Base-by-base conservation (phyloP, 169 alveolate genomes). In the Plasmodium fragile region DNA sequence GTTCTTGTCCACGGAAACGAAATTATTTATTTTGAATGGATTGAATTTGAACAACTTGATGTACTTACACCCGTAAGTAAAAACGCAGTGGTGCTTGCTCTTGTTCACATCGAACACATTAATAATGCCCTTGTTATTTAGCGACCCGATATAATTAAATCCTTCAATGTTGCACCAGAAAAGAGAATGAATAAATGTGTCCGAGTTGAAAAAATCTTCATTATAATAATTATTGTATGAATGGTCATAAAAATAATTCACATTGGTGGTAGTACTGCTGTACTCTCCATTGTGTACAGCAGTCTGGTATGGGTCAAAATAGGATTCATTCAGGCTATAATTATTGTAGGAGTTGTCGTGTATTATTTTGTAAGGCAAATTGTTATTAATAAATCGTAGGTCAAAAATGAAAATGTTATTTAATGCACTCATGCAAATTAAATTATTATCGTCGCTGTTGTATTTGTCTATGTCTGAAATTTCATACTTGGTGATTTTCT, bases 151-250 rank as follows among this genome's bases (percentile, higher is more conserved):
- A 73, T 84, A 84, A 71, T 84, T 84, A 84, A 84, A 84, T 0
- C 70, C 92, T 73, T 84, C 92, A 72, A 84, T 84, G 79, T 84
- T 84, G 52, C 84, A 72, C 92, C 92, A 84, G 52, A 84, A 84
- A 11, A 84, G 81, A 0, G 92, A 84, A 73, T 84, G 84, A 22
- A 84, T 84, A 84, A 84, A 84, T 0, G 92, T 73, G 32, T 84
- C 83, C 1, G 92, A 84, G 10, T 84, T 73, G 41, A 84, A 71
- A 39, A 84, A 84, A 45, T 84, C 83, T 43, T 84, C 92, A 39
- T 84, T 71, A 25, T 84, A 84, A 72, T 65, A 84, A 73, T 72
- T 73, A 84, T 84, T 71, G 25, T 84, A 84, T 30, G 92, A 84
- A 73, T 84, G 77, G 41, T 84, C 92, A 52, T 84, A 84, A 28